Percentiles rank a stretch among this genome's conserved stretches.
These are phyloP conservation scores for Cornus kousa DNA, from an alignment of 148 eudicot genomes.

Conservation along the genomic window DNA sequence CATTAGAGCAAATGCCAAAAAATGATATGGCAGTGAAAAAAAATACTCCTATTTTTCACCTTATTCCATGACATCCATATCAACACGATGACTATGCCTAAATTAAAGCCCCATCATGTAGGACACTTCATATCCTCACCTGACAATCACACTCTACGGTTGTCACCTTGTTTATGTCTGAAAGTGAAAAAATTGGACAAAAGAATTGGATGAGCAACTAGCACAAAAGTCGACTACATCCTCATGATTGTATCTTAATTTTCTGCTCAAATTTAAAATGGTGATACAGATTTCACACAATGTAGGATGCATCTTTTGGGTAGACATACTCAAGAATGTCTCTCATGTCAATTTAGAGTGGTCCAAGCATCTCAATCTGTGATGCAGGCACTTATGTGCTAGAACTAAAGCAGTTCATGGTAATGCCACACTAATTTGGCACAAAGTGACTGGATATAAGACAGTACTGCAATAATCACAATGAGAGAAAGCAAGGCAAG, in stretches of 20 bases:
- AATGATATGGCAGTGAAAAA: neutral
- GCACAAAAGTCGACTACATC: neutral
- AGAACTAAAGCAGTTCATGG: no score
- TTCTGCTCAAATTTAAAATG: no score
- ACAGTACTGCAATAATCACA: no score
- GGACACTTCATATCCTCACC: neutral
- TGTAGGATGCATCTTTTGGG: neutral
- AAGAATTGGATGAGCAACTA: neutral
- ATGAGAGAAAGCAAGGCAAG: no score
- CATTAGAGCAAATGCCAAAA: neutral
- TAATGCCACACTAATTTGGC: no score
- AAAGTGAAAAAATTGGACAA: neutral
- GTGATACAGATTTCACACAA: neutral
- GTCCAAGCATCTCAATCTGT: no score
- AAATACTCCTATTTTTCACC: neutral
- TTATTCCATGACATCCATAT: neutral
- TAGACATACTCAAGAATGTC: no score
- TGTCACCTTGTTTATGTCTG: neutral
- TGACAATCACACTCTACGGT: neutral
- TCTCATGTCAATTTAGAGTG: no score
- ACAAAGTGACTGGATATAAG: no score
- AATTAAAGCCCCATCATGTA: no score
- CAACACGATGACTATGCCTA: neutral
- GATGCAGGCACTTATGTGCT: no score
- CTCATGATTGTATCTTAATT: neutral